Evolutionary conservation across 2,329 filamentous ascomycete genomes (phyloP), one percentile per base, ranked within the genome.

Genomic region (Aspergillus texensis): DNA sequence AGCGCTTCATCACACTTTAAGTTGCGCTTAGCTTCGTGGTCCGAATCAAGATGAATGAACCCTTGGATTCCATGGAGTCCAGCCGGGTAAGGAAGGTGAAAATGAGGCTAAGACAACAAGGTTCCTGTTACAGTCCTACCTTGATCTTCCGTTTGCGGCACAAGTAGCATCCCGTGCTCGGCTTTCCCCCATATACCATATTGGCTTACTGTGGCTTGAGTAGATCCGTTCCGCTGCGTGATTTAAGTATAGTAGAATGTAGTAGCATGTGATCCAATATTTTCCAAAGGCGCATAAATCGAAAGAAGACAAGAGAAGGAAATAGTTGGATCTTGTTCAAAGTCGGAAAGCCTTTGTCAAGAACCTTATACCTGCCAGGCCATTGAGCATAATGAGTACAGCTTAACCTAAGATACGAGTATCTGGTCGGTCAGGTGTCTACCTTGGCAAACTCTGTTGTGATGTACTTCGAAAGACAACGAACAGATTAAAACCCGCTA

Each of bases 141-240:
- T 77, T 78, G 62, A 79, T 77, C 67, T 78, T 79, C 61, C 77
- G 72, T 60, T 74, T 77, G 63, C 76, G 77, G 70, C 77, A 79
- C 60, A 78, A 65, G 69, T 77, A 70, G 72, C 77, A 79, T 68
- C 77, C 77, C 43, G 74, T 77, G 67, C 77, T 79, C 50, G 76
- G 75, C 60, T 74, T 78, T 14, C 77, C 77, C 52, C 73, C 74
- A 71, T 80, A 80, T 55, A 80, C 78, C 78, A 80, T 80, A 52
- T 39, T 71, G 58, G 45, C 56, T 54, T 60, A 52, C 34, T 58
- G 26, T 43, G 19, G n/a, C 19, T 39, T 16, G 16, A 41, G 21
- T 53, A 19, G n/a, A 19, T n/a, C 28, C 48, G 21, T 24, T 24
- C 21, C 43, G 9, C 16, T 41, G 39, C 19, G 21, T 46, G 21